Evolutionary conservation across 1,139 yeast species (phyloP).

Genomic region (Cylindricascospora bacillispora): DNA sequence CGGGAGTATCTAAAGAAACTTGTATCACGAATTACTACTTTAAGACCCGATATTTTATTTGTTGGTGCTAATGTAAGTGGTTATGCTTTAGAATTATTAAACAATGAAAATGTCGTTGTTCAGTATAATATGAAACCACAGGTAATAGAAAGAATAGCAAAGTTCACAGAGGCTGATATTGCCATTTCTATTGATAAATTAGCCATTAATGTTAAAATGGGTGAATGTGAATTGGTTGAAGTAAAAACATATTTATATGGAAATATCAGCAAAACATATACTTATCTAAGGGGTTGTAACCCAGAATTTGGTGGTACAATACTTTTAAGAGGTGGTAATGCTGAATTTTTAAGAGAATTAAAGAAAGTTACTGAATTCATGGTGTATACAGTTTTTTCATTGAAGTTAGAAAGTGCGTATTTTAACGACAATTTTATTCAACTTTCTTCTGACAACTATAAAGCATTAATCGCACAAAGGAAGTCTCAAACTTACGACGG

Average conservation of each 20-base stretch:
- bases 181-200: constrained; percentile 53
- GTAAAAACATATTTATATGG: constrained; percentile 51
- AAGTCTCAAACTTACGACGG: constrained; percentile 11
- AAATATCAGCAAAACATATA: constrained; percentile 51
- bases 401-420: constrained; percentile 69
- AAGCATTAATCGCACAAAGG: constrained; percentile 10
- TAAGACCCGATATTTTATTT: constrained; percentile 69
- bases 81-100: constrained; percentile 57
- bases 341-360: constrained; percentile 45
- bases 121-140: constrained; percentile 71
- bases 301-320: constrained; percentile 71
- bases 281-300: constrained; percentile 68
- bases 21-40: constrained; percentile 62
- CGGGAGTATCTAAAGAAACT: constrained; percentile 71
- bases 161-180: constrained; percentile 76
- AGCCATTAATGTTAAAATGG: constrained; percentile 49
- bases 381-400: constrained; percentile 62
- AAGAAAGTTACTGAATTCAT: constrained; percentile 74
- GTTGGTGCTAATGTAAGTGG: constrained; percentile 81
- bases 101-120: constrained; percentile 66
- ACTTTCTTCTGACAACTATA: constrained; percentile 29
- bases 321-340: constrained; percentile 63
- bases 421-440: constrained; percentile 62
- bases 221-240: constrained; percentile 60
- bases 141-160: constrained; percentile 66